Conservation (phyloP, 169 alveolate species). For the Pseudocohnilembus persalinus region DNA sequence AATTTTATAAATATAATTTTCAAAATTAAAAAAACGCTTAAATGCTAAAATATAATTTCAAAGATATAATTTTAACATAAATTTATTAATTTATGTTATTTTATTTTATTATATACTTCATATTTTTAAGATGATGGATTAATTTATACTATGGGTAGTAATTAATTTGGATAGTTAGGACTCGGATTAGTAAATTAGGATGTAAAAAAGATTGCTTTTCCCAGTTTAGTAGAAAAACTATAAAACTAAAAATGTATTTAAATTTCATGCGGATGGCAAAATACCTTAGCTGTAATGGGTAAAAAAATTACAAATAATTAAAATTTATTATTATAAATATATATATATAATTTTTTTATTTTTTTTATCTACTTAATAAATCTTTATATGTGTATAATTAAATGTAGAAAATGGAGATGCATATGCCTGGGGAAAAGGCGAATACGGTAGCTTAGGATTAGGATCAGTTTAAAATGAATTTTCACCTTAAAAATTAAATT, state of each 20-base stretch:
- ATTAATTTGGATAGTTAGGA: conserved; percentile 55
- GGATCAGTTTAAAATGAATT: conserved; percentile 12
- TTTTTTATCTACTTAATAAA: too few species aligned
- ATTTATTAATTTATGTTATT: too few species aligned
- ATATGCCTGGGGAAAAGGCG: conserved; percentile 56
- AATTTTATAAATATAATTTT: neutral
- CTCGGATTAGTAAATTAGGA: conserved; percentile 25
- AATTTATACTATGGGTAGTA: conserved; percentile 56
- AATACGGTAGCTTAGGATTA: conserved; percentile 43
- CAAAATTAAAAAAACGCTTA: too few species aligned
- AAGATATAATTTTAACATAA: too few species aligned
- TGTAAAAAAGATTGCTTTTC: conserved; percentile 37
- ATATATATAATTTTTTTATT: too few species aligned
- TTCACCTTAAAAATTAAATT: conserved; percentile 20
- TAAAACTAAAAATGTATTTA: conserved; percentile 19
- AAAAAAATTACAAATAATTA: neutral
- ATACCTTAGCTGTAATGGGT: conserved; percentile 36
- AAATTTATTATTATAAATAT: too few species aligned
- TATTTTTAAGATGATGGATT: conserved; percentile 25
- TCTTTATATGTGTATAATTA: too few species aligned
- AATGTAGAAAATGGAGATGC: conserved; percentile 51
- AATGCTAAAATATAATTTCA: too few species aligned
- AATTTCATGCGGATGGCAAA: conserved; percentile 38
- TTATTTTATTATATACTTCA: too few species aligned
- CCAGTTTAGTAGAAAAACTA: conserved; percentile 45